Base-by-base conservation (phyloP, 495 filamentous ascomycete species). In the Peziza echinospora region DNA sequence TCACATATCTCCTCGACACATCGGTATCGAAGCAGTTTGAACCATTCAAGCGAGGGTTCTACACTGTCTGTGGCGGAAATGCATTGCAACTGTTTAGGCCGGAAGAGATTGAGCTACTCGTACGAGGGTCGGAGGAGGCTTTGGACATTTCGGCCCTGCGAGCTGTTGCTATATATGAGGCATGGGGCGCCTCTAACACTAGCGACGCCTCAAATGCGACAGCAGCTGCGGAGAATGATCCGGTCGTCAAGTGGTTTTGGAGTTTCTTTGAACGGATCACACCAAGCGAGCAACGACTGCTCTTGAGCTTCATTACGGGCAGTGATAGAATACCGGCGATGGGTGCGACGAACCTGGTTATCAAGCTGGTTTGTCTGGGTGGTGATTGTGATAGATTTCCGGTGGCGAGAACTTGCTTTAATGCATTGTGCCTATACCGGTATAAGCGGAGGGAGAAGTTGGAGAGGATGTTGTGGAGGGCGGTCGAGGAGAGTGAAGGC, bases 1-100 rank as follows among this genome's bases (percentile, higher is more conserved):
- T 93, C 4, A 73, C 75, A 30, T 78, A 87, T 60, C 63, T 86
- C 11, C 72, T 94, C 13, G 84, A 93, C 57, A 76, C 72, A 19
- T 70, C 80, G 1, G 80, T 94, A 13, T 62, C 71, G 46, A 69
- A 82, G 41, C 86, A 94, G 55, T 94, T 86, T 48, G 87, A 93
- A 62, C 87, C 86, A 9, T 94, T 94, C 68, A 91, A 87, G 60
- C 75, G 86, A 40, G 86, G 86, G 3, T 94, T 94, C 61, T 94
- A 81, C 63, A 91, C 81, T 2, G 84, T 94, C 30, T 92, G 84
- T 59, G 82, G 80, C 24, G 83, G 85, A 21, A 92, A 92, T 60
- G 86, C 85, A 13, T 65, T 93, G 21, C 83, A 80, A 2, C 69
- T 94, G 9, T 93, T 94, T 59, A 74, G 84, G n/a, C 80, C 86